Conservation (phyloP, 805 yeast species). For the Sungouiella thailandica region DNA sequence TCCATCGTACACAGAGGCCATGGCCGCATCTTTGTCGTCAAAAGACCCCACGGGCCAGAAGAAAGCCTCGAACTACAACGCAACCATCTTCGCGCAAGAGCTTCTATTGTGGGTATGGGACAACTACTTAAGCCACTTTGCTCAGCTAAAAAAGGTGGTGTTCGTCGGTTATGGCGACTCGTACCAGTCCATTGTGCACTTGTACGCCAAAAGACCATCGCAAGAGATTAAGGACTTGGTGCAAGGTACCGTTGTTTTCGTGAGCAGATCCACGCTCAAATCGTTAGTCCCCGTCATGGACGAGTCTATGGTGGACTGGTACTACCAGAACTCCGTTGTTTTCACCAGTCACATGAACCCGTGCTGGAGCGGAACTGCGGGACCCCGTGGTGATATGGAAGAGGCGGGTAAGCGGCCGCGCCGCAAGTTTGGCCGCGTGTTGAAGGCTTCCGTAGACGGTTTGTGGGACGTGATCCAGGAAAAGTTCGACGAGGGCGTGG, state of each 20-base stretch:
- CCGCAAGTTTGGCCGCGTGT: slow-evolving; percentile 85
- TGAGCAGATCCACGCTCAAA: slow-evolving; percentile 64
- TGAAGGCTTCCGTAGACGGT: slow-evolving; percentile 69
- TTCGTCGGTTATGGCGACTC: slow-evolving; percentile 90
- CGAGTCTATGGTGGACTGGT: slow-evolving; percentile 90
- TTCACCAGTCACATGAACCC: slow-evolving; percentile 72
- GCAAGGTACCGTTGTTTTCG: slow-evolving; percentile 64
- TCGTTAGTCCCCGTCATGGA: slow-evolving; percentile 84
- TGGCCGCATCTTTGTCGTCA: slow-evolving; percentile 1
- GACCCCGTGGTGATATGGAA: slow-evolving; percentile 26
- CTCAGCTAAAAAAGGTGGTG: slow-evolving; percentile 59
- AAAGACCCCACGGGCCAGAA: slow-evolving; percentile 3
- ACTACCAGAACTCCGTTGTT: slow-evolving; percentile 75
- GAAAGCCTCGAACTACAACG: slow-evolving; percentile 40
- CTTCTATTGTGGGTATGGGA: slow-evolving; percentile 82
- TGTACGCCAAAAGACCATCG: slow-evolving; percentile 72
- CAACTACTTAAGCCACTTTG: slow-evolving; percentile 73
- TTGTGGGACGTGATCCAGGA: slow-evolving; percentile 73
- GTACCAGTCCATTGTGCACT: slow-evolving; percentile 78
- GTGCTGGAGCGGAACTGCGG: slow-evolving; percentile 62
- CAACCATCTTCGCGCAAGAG: slow-evolving; percentile 70
- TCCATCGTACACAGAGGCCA: slow-evolving; percentile 43
- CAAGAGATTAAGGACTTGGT: slow-evolving; percentile 54
- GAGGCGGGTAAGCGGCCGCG: slow-evolving; percentile 64
- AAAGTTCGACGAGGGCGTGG: slow-evolving; percentile 79